Evolutionary conservation across 2,329 filamentous ascomycete species (phyloP).

Genomic region (Ceratocystis variospora): DNA sequence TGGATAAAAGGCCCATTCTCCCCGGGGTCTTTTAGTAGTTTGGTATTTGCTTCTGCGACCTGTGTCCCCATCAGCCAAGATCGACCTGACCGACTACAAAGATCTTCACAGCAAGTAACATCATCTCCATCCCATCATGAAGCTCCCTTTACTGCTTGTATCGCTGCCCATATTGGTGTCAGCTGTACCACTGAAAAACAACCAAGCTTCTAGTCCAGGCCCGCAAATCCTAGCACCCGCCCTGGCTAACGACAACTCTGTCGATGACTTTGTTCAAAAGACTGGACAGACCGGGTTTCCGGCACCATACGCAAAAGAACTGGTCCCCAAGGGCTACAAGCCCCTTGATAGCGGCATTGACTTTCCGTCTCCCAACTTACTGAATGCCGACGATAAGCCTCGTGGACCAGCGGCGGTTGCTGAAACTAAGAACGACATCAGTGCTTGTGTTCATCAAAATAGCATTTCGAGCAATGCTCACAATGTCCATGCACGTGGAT

Average conservation of each 20-base stretch:
- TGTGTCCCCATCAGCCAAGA: neutral
- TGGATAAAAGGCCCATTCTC: neutral
- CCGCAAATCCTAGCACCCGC: neutral
- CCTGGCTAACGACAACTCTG: neutral
- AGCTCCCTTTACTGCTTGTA: neutral
- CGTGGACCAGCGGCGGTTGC: neutral
- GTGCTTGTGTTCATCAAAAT: conserved; percentile 14
- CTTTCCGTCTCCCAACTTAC: neutral
- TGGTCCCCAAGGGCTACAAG: neutral
- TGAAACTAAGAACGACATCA: neutral
- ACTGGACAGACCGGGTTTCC: neutral
- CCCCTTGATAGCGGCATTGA: neutral
- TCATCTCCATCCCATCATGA: neutral
- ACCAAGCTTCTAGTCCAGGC: neutral
- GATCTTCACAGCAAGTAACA: neutral
- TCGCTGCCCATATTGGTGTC: neutral
- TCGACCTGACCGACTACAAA: neutral
- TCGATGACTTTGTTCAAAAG: neutral
- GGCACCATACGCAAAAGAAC: neutral
- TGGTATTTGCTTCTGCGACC: neutral
- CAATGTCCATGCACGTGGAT: neutral
- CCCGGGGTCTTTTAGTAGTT: neutral
- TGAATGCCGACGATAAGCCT: neutral
- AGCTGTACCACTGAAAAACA: neutral
- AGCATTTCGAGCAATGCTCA: neutral